Evolutionary conservation across 2,329 filamentous ascomycete genomes (phyloP).

Genomic region (Calcarisporium arbuscula): DNA sequence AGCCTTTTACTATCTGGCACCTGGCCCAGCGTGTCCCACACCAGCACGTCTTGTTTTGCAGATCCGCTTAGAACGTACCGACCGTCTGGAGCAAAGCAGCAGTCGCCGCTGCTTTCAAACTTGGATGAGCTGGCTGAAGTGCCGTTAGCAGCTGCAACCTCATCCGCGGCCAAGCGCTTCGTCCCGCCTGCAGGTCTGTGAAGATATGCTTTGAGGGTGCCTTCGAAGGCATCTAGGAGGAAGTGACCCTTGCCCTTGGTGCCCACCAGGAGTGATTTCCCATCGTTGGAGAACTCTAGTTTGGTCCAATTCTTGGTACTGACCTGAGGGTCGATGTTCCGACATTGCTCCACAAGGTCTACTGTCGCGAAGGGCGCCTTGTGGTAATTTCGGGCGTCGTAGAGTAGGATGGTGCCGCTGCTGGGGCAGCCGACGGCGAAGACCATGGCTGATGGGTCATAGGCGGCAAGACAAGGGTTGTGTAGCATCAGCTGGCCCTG

Average conservation of each 20-base stretch:
- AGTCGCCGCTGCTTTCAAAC: constrained; percentile 64
- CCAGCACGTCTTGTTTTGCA: constrained; percentile 60
- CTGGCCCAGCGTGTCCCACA: constrained; percentile 74
- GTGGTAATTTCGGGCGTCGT: constrained; percentile 90
- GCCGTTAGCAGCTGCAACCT: constrained; percentile 39
- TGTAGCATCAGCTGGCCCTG: constrained; percentile 76
- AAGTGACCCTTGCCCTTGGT: constrained; percentile 84
- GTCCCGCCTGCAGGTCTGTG: constrained; percentile 50
- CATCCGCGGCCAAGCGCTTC: constrained; percentile 47
- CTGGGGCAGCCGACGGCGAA: constrained; percentile 83
- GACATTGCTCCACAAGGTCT: constrained; percentile 60
- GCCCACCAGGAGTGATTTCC: constrained; percentile 76
- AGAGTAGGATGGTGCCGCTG: constrained; percentile 75
- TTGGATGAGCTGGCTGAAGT: constrained; percentile 28
- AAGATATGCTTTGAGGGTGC: constrained; percentile 69
- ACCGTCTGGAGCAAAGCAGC: constrained; percentile 84
- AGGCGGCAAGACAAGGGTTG: constrained; percentile 76
- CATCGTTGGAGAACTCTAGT: constrained; percentile 93
- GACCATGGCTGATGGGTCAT: constrained; percentile 85
- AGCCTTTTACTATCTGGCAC: constrained; percentile 51
- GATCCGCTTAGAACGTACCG: constrained; percentile 81
- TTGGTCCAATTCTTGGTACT: constrained; percentile 73
- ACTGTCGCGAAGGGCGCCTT: constrained; percentile 84
- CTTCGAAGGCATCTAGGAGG: constrained; percentile 87
- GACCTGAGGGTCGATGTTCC: constrained; percentile 48